Conservation (phyloP, 2,329 filamentous ascomycete species). For the Endoconidiophora laricicola region DNA sequence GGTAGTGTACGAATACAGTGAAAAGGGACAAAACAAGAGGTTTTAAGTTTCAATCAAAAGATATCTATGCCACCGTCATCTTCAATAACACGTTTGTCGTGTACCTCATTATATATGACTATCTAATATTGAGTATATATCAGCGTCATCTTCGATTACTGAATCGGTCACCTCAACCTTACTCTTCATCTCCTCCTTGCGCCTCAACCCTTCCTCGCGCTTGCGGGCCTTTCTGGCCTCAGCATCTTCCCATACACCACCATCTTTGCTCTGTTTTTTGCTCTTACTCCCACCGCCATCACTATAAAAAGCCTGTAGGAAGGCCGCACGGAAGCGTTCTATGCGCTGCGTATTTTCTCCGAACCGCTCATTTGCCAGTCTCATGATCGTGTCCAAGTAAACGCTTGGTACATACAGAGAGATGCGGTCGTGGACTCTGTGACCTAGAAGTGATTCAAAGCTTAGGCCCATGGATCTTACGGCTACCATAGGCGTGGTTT, state of each 20-base stretch:
- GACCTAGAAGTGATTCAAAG: conserved; percentile 66
- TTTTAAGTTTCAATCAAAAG: too few relatives aligned
- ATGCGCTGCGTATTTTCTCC: conserved; percentile 51
- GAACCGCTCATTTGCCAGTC: conserved; percentile 61
- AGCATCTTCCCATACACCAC: conserved; percentile 38
- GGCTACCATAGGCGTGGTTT: conserved; percentile 54
- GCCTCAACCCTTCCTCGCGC: conserved; percentile 38
- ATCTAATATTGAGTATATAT: too few relatives aligned
- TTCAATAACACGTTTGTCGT: too few relatives aligned
- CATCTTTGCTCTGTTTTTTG: conserved; percentile 14
- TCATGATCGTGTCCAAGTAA: conserved; percentile 51
- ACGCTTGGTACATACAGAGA: conserved; percentile 40
- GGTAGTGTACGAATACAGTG: conserved; percentile 7
- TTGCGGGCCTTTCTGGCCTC: conserved; percentile 36
- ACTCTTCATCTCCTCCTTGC: conserved; percentile 14
- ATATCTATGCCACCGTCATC: too few relatives aligned
- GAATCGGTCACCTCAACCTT: too few relatives aligned
- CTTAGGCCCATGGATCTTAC: conserved; percentile 69
- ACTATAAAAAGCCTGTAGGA: conserved; percentile 18
- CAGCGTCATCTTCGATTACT: too few relatives aligned
- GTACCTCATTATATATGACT: too few relatives aligned
- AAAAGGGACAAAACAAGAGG: neutral
- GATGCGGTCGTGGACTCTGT: conserved; percentile 24
- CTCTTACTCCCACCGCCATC: conserved; percentile 16
- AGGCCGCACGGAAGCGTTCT: conserved; percentile 40